Evolutionary conservation across 2,329 filamentous ascomycete genomes (phyloP), one percentile per base, ranked within the genome.

Genomic region (Beauveria rudraprayagi): DNA sequence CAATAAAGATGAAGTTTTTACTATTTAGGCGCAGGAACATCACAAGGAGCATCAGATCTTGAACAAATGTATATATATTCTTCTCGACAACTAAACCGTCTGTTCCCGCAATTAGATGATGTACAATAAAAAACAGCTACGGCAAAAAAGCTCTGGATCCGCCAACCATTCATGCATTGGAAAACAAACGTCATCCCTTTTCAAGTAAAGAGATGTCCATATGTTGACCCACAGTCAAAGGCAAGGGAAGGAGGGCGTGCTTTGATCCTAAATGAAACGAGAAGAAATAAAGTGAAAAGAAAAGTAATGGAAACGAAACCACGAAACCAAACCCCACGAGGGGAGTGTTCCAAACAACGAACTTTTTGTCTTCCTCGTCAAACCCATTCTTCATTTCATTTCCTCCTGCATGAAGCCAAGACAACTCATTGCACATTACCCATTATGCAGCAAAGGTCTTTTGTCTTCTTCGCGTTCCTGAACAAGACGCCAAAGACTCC

Each of bases 111-210:
- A 66, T 65, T 67, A 68, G 63, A 68, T 67, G 64, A 64, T 67
- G 64, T 68, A 68, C 67, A 68, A 56, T 63, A 65, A 65, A 66
- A 66, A 67, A 68, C 48, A 60, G 57, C 48, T 52, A 67, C 63
- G 70, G 67, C 68, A 70, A 64, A 63, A 67, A 70, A 63, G 67
- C 58, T 22, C 43, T 24, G 47, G 17, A 37, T 41, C 58, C 19
- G 41, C 50, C 37, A 14, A 30, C 40, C 24, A 44, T 14, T 37
- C 22, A 41, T 30, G 37, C 55, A 37, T 37, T 24, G n/a, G 28
- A 9, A 40, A 41, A 47, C 17, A 56, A 46, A 24, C 26, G 34
- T 37, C 34, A 37, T 4, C 34, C 5, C 34, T 37, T 37, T 37
- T 14, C 11, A 16, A 16, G 34, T 16, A 16, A 16, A 37, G 34